These are phyloP conservation scores for Magnusiomyces ingens DNA, from an alignment of 1,139 yeast species.

Conservation along the genomic window DNA sequence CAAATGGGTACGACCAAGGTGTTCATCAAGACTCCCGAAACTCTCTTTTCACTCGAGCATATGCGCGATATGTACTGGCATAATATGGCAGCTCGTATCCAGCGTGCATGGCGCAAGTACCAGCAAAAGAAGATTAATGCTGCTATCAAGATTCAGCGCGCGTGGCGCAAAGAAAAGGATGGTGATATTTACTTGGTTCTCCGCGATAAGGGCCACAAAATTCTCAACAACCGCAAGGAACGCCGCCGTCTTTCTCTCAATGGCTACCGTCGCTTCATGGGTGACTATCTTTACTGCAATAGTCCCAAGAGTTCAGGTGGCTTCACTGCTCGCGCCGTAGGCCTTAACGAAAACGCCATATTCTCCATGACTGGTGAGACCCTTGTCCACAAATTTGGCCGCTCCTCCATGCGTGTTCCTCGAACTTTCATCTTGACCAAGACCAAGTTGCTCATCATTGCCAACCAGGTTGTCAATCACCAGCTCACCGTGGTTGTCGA, in stretches of 20 bases:
- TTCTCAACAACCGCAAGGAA: conserved; percentile 72
- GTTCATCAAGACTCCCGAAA: conserved; percentile 95
- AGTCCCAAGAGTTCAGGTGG: conserved; percentile 66
- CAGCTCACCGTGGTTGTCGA: conserved; percentile 65
- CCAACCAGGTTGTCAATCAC: conserved; percentile 66
- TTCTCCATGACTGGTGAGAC: conserved; percentile 82
- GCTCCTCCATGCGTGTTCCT: conserved; percentile 76
- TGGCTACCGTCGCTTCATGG: conserved; percentile 88
- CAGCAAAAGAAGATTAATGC: conserved; percentile 78
- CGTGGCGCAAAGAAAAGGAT: conserved; percentile 75
- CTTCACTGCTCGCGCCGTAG: conserved; percentile 52
- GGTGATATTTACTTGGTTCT: conserved; percentile 64
- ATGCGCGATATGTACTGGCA: conserved; percentile 98
- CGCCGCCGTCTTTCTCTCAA: conserved; percentile 82
- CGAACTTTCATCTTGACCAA: conserved; percentile 67
- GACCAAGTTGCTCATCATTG: conserved; percentile 56
- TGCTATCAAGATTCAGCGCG: conserved; percentile 74
- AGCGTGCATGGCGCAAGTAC: conserved; percentile 92
- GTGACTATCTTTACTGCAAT: conserved; percentile 87
- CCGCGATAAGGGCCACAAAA: conserved; percentile 72
- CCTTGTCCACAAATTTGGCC: conserved; percentile 78
- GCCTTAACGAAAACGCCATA: conserved; percentile 61
- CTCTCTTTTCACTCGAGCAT: conserved; percentile 89
- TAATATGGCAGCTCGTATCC: conserved; percentile 95
- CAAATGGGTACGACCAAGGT: conserved; percentile 95